Base-by-base conservation (phyloP, 2,329 filamentous ascomycete species). In the Monosporascus ibericus region DNA sequence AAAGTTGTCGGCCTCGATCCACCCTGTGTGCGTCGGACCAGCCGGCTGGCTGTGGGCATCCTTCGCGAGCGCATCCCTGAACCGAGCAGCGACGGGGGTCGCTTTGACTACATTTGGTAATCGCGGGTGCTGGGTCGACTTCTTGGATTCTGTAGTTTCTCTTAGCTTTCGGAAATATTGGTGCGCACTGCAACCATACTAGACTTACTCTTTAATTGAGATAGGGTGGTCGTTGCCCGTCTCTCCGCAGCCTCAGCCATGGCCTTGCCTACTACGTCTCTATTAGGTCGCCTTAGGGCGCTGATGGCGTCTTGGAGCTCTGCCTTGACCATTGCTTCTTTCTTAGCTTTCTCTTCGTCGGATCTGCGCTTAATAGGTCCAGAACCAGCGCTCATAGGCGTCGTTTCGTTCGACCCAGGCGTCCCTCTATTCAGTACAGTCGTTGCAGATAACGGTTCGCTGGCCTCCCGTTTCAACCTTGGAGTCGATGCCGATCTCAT, bases 261-360 rank as follows among this genome's bases (percentile, higher is more conserved):
- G 38, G 82, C 79, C 60, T 84, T 85, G 34, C 84, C 83, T 14
- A 85, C 86, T 40, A 87, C 75, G 22, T 82, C 79, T 46, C 89
- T 81, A 62, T 92, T 91, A 1, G 89, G 89, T 68, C 85, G 90
- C 65, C 87, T 85, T 42, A 92, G 68, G 9, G 84, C 80, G 6
- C 80, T 81, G 48, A 94, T 92, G 8, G 89, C 89, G 53, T 89
- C 81, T 58, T 83, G 81, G 36, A 92, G 70, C 62, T 91, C 85
- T 27, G 84, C 81, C 47, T 90, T 83, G 2, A 90, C 77, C 22
- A 80, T 70, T 3, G 84, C 85, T 63, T 86, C 86, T 66, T 82
- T 87, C 60, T 75, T 82, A 34, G 80, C 75, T 67, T 81, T 88
- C 1, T 72, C 66, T 52, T 84, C 81, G 2, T 77, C 76, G 30